Conservation (phyloP, 192 early-diverging fungal genomes). For the Martensiomyces pterosporus region DNA sequence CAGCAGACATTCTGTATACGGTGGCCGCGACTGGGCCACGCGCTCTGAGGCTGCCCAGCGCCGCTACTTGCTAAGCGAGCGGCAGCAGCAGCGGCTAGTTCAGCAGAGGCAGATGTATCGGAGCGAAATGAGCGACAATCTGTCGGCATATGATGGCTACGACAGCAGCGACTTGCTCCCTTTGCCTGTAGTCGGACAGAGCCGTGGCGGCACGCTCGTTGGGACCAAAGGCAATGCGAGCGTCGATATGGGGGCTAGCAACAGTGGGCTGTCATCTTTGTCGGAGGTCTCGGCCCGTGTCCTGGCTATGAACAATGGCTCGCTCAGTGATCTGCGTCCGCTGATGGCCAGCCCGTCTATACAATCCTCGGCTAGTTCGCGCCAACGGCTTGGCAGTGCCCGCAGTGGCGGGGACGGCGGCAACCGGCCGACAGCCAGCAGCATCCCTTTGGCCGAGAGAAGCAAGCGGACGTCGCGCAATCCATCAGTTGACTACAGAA, state of each 20-base stretch:
- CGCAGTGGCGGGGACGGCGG: conserved; percentile 2
- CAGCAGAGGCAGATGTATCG: conserved; percentile 26
- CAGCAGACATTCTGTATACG: conserved; percentile 35
- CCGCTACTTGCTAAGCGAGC: conserved; percentile 22
- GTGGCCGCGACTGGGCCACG: conserved; percentile 36
- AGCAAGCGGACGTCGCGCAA: too few species aligned
- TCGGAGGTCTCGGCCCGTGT: not conserved
- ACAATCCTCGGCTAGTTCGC: too few species aligned
- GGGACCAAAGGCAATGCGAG: conserved; percentile 8
- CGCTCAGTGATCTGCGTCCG: too few species aligned
- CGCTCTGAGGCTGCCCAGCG: conserved; percentile 21
- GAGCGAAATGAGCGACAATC: conserved; percentile 3
- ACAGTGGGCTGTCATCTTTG: not conserved
- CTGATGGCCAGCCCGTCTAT: too few species aligned
- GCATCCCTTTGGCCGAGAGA: too few species aligned
- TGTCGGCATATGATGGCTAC: not conserved
- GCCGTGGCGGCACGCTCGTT: conserved; percentile 8
- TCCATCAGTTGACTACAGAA: too few species aligned
- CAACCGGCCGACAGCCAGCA: not conserved
- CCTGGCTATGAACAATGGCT: too few species aligned
- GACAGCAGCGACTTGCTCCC: not conserved
- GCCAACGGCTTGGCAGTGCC: too few species aligned
- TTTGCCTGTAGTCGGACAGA: conserved; percentile 3
- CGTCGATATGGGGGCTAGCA: not conserved
- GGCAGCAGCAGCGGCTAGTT: conserved; percentile 31